A percentile compares a stretch with the other conserved stretches of the same genome.
These are phyloP conservation scores for Ceratobasidium sp. DNA, from an alignment of 1,284 basidiomycete species.

Conservation along the genomic window DNA sequence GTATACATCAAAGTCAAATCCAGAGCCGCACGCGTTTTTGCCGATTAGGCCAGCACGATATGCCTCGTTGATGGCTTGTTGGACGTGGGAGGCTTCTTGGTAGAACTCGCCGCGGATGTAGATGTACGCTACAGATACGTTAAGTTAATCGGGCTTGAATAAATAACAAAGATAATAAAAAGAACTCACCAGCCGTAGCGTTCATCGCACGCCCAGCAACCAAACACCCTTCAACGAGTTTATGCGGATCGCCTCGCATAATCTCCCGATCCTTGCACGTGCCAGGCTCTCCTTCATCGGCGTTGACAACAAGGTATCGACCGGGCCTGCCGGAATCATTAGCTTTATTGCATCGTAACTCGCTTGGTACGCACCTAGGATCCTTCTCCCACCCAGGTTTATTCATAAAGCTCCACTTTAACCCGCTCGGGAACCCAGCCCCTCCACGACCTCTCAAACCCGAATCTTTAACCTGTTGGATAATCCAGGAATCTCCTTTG, in stretches of 20 bases:
- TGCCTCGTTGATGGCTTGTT: conserved; percentile 95
- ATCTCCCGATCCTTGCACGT: conserved; percentile 99
- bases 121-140: conserved; percentile 80
- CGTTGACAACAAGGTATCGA: conserved; percentile 97
- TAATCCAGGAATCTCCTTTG: conserved; percentile 98
- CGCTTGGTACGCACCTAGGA: conserved; percentile 69
- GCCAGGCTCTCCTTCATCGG: conserved; percentile 98
- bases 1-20: conserved; percentile 97
- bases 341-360: neutral
- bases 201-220: conserved; percentile 99
- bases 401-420: conserved; percentile 99
- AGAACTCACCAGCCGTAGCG: conserved; percentile 77
- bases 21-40: conserved; percentile 92
- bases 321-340: conserved; percentile 67
- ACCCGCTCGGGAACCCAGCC: conserved; percentile 95
- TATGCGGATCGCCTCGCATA: conserved; percentile 97
- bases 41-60: conserved; percentile 95
- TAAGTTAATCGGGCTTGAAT: neutral
- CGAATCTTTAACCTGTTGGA: conserved; percentile 95
- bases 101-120: conserved; percentile 99
- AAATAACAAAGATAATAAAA: conserved; percentile 43
- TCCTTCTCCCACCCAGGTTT: conserved; percentile 99
- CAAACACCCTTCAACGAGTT: conserved; percentile 97
- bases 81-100: conserved; percentile 93
- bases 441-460: conserved; percentile 97